Conservation (phyloP, 495 filamentous ascomycete genomes). For the Talaromyces nanjingensis region DNA sequence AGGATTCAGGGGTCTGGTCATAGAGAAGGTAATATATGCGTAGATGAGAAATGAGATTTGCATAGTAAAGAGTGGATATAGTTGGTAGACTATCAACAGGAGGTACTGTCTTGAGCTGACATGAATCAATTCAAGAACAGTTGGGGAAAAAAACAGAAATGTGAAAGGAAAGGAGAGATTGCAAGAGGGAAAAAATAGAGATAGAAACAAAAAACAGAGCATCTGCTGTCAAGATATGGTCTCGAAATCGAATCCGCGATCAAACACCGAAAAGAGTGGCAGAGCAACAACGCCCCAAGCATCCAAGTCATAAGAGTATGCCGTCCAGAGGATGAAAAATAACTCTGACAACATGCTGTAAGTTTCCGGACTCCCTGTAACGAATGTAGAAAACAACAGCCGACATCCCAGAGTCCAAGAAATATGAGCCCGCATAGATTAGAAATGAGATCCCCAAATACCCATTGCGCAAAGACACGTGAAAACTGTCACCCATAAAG, state of each 20-base stretch:
- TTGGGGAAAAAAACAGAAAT: background rate
- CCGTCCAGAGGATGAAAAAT: background rate
- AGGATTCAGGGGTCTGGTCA: background rate
- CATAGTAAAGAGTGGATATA: conserved; percentile 2
- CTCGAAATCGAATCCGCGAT: background rate
- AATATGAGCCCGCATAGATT: background rate
- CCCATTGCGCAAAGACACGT: background rate
- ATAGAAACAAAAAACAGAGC: background rate
- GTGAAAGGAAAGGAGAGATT: background rate
- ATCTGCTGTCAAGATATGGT: background rate
- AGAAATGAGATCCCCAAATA: conserved; percentile 2
- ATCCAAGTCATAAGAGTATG: background rate
- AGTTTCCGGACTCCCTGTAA: background rate
- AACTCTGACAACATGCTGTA: background rate
- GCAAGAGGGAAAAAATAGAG: background rate
- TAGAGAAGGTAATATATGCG: background rate
- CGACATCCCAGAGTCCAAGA: conserved; percentile 2
- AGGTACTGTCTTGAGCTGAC: background rate
- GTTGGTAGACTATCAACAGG: background rate
- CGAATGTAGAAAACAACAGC: background rate
- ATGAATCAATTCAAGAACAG: background rate
- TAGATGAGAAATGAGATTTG: background rate
- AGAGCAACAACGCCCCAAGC: background rate
- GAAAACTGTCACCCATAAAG: background rate
- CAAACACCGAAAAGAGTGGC: background rate